These are phyloP conservation scores for Exutisphaerella laricina DNA, from an alignment of 2,329 filamentous ascomycete genomes.

Conservation along the genomic window DNA sequence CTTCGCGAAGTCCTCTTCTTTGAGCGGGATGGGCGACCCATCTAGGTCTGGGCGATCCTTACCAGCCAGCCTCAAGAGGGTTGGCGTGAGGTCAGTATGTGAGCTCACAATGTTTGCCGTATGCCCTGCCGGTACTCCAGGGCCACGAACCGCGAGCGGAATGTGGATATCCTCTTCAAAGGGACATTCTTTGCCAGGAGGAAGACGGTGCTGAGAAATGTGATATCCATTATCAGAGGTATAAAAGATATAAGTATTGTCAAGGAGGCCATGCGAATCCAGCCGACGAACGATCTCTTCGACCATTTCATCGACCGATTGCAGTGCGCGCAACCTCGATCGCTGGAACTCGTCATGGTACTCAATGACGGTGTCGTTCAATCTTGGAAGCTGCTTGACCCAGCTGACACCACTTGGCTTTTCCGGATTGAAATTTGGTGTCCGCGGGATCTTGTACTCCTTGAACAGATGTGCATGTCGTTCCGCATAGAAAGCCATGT, in stretches of 20 bases:
- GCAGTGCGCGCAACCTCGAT: slow-evolving; percentile 45
- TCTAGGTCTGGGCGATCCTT: slow-evolving; percentile 32
- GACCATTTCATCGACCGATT: slow-evolving; percentile 53
- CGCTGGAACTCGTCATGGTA: slow-evolving; percentile 52
- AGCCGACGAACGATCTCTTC: slow-evolving; percentile 42
- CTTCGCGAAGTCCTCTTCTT: slow-evolving; percentile 13
- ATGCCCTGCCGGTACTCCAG: slow-evolving; percentile 28
- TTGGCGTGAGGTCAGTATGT: slow-evolving; percentile 37
- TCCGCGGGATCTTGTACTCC: slow-evolving; percentile 55
- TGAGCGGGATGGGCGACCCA: slow-evolving; percentile 33
- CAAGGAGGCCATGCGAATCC: slow-evolving; percentile 39
- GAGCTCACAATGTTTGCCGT: slow-evolving; percentile 32
- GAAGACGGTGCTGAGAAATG: slow-evolving; percentile 36
- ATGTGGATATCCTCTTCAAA: slow-evolving; percentile 38
- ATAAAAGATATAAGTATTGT: slow-evolving; percentile 44
- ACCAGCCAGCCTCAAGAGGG: slow-evolving; percentile 33
- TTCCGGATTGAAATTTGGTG: slow-evolving; percentile 49
- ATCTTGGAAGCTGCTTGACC: slow-evolving; percentile 40
- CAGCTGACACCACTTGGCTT: slow-evolving; percentile 44
- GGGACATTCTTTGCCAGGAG: slow-evolving; percentile 35
- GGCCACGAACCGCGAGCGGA: slow-evolving; percentile 36
- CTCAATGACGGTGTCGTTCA: slow-evolving; percentile 44
- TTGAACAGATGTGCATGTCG: slow-evolving; percentile 59
- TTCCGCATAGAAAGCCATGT: slow-evolving; percentile 21
- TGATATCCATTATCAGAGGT: slow-evolving; percentile 39